phyloP scores from a whole-genome alignment of 306 rosid genomes.

The Datisca glomerata region DNA sequence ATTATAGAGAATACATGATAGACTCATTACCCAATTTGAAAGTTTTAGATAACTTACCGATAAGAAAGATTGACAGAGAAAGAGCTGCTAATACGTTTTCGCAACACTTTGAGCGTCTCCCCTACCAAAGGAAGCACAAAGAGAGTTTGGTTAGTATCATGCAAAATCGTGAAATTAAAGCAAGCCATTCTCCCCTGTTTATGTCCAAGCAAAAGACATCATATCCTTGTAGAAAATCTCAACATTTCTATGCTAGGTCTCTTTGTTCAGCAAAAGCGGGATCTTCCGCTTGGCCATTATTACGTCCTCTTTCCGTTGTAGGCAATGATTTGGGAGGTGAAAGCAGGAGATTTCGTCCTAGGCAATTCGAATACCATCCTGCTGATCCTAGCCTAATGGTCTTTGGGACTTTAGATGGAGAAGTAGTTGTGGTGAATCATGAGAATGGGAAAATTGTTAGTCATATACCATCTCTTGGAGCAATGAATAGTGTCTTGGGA shows the following conservation, averaged over 20 bases:
- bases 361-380: slow-evolving; percentile 89
- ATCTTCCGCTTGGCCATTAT: slow-evolving; percentile 65
- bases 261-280: slow-evolving; percentile 70
- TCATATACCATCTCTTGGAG: slow-evolving; percentile 68
- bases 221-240: slow-evolving; percentile 33
- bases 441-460: slow-evolving; percentile 50
- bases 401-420: slow-evolving; percentile 83
- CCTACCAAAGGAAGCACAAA: slow-evolving; percentile 51
- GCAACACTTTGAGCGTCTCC: slow-evolving; percentile 53
- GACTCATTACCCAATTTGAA: slow-evolving; percentile 54
- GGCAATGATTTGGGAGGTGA: slow-evolving; percentile 35
- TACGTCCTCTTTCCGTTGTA: slow-evolving; percentile 47
- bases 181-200: slow-evolving; percentile 24
- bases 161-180: slow-evolving; percentile 54
- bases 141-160: slow-evolving; percentile 53
- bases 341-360: slow-evolving; percentile 49
- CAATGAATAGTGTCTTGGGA: slow-evolving; percentile 75
- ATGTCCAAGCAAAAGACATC: slow-evolving; percentile 24
- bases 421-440: slow-evolving; percentile 70
- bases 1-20: slow-evolving; percentile 73
- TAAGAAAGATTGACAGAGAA: slow-evolving; percentile 49
- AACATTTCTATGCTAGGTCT: slow-evolving; percentile 50
- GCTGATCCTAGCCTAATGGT: slow-evolving; percentile 65
- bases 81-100: slow-evolving; percentile 39
- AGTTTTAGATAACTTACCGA: slow-evolving; percentile 48